Conservation (phyloP, 1,284 basidiomycete genomes). For the Papiliotrema fonsecae region DNA sequence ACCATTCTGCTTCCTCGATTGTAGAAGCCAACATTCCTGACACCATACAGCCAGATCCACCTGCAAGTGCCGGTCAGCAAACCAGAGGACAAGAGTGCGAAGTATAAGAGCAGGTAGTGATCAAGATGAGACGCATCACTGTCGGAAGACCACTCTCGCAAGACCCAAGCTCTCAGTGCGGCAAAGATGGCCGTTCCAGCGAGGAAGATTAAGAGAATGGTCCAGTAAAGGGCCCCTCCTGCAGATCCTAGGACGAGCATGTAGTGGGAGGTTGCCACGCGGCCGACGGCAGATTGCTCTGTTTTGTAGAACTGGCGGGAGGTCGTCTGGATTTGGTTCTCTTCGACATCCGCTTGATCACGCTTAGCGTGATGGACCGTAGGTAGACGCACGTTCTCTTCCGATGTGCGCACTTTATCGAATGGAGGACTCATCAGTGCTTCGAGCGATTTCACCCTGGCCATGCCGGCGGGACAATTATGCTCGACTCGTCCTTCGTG, state of each 20-base stretch:
- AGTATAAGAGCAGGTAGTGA: conserved; percentile 34
- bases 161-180: conserved; percentile 19
- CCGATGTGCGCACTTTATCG: not conserved
- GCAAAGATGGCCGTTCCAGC: conserved; percentile 19
- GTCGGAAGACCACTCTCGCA: conserved; percentile 40
- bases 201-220: conserved; percentile 26
- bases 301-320: conserved; percentile 64
- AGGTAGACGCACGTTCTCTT: not conserved
- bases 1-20: conserved; percentile 59
- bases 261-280: conserved; percentile 36
- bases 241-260: conserved; percentile 35
- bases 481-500: conserved; percentile 44
- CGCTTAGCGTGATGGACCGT: not conserved
- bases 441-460: not conserved
- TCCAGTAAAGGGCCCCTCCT: conserved; percentile 48
- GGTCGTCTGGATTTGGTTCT: conserved; percentile 17
- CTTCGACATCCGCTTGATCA: conserved; percentile 1
- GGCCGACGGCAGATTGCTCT: conserved; percentile 61
- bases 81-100: conserved; percentile 12
- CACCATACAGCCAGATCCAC: conserved; percentile 47
- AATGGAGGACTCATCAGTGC: not conserved
- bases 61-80: conserved; percentile 23
- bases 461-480: conserved; percentile 23
- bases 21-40: conserved; percentile 53
- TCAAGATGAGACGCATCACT: conserved; percentile 23